Evolutionary conservation across 2,329 filamentous ascomycete species (phyloP), one percentile per base, ranked within the genome.

Genomic region (Parascedosporium putredinis): DNA sequence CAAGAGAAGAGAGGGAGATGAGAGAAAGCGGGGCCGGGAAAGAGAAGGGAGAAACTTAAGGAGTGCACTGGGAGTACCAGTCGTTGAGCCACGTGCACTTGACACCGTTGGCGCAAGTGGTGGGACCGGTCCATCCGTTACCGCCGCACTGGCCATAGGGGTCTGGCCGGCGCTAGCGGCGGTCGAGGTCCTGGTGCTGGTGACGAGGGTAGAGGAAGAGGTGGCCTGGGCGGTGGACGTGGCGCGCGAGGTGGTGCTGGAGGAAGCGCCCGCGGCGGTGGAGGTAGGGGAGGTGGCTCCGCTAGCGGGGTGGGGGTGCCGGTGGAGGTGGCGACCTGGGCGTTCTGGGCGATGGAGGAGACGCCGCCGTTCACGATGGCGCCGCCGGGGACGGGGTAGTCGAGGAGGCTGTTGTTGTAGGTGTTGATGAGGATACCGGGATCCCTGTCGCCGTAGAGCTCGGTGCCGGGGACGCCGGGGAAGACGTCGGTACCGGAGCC

Each of bases 141-240:
- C 72, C 71, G 51, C 71, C 72, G 38, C 72, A 74, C 52, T 73
- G 72, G 20, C 54, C 51, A 24, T 47, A 54, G 7, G 47, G 8
- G 34, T 25, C 29, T 49, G 29, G 12, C 20, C 31, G 3, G 45
- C 36, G 5, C 45, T 40, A 23, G 22, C 44, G 14, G 45, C 38
- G 12, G 50, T 23, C 8, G 50, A 47, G 10, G 47, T 49, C 36
- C 16, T 49, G 42, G 52, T 54, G 22, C 16, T 49, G 42, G 52
- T 54, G 22, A 43, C 49, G 45, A 54, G 50, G 18, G 52, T 54
- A 34, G 54, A 52, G 9, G 51, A 44, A 18, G 36, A 38, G 31
- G 29, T 44, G 50, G 24, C 43, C 24, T 25, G 23, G 16, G 50
- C 27, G 33, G 40, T 42, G n/a, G n/a, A n/a, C n/a, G n/a, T n/a